Evolutionary conservation across 768 basidiomycete species (phyloP), one percentile per base, ranked within the genome.

Genomic region (Hydnomerulius pinastri): DNA sequence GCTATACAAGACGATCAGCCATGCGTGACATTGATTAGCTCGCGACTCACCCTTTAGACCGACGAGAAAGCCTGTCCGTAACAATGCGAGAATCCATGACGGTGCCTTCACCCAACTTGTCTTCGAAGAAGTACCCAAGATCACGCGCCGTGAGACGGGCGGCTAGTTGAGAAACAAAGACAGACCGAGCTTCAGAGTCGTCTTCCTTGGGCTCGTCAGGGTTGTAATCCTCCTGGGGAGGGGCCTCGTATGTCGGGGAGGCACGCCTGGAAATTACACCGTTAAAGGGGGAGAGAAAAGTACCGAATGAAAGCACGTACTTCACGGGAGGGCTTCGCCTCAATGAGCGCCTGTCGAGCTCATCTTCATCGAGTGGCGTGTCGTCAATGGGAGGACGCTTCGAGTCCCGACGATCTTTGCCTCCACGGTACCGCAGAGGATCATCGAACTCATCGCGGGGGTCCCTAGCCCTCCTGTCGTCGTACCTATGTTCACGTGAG

Each of bases 81-180:
- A 99, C 97, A 63, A 99, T 94, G 51, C 94, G 78, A 23, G 96
- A 90, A 63, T 99, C 97, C 77, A 95, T 86, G 6, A 99, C 97
- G 17, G 90, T 84, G 30, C 87, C 87, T 73, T 93, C 90, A 18
- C 95, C 96, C 38, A 98, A 78, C 68, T 95, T 92, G 67, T 96
- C 90, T 77, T 98, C 96, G 66, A 99, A 98, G 77, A 99, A 99
- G 73, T 94, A 91, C 58, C 95, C 95, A 72, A 99, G 77, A 76
- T 99, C 97, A 68, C 93, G 85, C 61, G 95, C 93, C 51, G 95
- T 98, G 68, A 98, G 83, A 65, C 93, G 87, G 54, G 94, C 93
- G 62, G 97, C 92, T 67, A 99, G 86, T 74, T 98, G 97, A 62
- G 95, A 96, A 67, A 97, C 93, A 73, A 98, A 98, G 59, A 98